Evolutionary conservation across 139 green algal genomes (phyloP).

Genomic region (Tetradesmus obliquus): DNA sequence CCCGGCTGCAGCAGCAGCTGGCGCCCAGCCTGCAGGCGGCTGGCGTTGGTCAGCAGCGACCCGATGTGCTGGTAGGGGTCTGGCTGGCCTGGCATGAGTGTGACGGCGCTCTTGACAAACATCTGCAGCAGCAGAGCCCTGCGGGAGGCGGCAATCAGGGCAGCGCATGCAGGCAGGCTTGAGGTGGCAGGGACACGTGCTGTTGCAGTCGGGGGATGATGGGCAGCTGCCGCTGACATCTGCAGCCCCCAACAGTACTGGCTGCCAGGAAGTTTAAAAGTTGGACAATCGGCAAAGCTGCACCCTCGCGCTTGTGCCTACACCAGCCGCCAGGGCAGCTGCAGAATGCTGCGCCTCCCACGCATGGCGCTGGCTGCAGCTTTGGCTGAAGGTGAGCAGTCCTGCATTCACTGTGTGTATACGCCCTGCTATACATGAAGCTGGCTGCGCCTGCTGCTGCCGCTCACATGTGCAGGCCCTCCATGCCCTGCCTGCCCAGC

Average conservation of each 20-base stretch:
- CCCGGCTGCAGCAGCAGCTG: slow-evolving; percentile 80
- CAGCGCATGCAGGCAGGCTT: neutral
- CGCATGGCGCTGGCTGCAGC: too few species aligned
- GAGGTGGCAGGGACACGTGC: neutral
- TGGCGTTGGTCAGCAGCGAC: slow-evolving; percentile 81
- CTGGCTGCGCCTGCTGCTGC: neutral
- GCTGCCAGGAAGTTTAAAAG: neutral
- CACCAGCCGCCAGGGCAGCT: too few species aligned
- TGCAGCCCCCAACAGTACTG: neutral
- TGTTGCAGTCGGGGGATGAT: too few species aligned
- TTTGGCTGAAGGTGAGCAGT: too few species aligned
- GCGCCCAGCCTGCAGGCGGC: slow-evolving; percentile 60
- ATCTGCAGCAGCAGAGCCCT: slow-evolving; percentile 74
- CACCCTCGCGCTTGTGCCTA: too few species aligned
- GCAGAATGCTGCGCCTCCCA: too few species aligned
- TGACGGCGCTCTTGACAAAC: slow-evolving; percentile 61
- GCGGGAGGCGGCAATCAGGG: neutral
- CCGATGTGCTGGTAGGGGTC: slow-evolving; percentile 80
- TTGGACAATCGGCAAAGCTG: too few species aligned
- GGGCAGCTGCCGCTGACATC: neutral
- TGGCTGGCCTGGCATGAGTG: slow-evolving; percentile 17
- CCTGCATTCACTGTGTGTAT: too few species aligned
- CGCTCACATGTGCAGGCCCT: slow-evolving; percentile 70
- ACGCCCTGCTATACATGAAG: too few species aligned
- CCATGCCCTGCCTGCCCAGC: slow-evolving; percentile 57